These are phyloP conservation scores for Colletotrichum shisoi DNA, from an alignment of 2,329 filamentous ascomycete species.

Conservation along the genomic window DNA sequence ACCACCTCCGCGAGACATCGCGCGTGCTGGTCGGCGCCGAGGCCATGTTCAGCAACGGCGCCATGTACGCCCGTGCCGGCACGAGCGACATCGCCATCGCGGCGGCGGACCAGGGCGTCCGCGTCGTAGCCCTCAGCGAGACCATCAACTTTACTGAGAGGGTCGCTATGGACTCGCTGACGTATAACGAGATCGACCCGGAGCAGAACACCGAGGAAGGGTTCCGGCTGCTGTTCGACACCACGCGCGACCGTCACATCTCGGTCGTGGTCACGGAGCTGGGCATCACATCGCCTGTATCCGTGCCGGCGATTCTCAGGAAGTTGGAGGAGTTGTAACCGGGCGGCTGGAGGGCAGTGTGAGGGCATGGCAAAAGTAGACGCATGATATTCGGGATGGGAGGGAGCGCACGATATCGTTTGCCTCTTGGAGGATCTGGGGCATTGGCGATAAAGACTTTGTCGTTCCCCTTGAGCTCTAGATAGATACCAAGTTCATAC, in stretches of 20 bases:
- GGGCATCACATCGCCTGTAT: slow-evolving; percentile 83
- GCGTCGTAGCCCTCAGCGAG: slow-evolving; percentile 90
- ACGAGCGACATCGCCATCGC: slow-evolving; percentile 87
- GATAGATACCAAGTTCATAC: slow-evolving; percentile 35
- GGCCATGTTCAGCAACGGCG: slow-evolving; percentile 93
- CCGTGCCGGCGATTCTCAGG: slow-evolving; percentile 72
- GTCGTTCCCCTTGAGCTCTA: slow-evolving; percentile 5
- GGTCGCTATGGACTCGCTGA: slow-evolving; percentile 89
- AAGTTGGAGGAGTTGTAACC: slow-evolving; percentile 65
- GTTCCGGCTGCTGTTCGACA: slow-evolving; percentile 83
- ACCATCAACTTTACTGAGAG: slow-evolving; percentile 90
- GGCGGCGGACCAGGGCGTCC: slow-evolving; percentile 76
- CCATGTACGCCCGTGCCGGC: slow-evolving; percentile 85
- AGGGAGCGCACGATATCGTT: slow-evolving; percentile 1
- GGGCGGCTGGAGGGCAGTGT: slow-evolving; percentile 1
- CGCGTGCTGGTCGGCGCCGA: slow-evolving; percentile 90
- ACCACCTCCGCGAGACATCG: slow-evolving; percentile 71
- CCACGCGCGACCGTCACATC: slow-evolving; percentile 86
- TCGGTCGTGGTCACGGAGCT: slow-evolving; percentile 91
- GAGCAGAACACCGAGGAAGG: slow-evolving; percentile 67
- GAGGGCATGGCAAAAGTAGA: background rate
- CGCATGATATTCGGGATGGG: background rate
- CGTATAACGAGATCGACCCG: slow-evolving; percentile 88
- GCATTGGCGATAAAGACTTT: background rate
- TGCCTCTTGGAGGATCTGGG: background rate